Conservation (phyloP, 345 rosid species). For the Hevea brasiliensis region DNA sequence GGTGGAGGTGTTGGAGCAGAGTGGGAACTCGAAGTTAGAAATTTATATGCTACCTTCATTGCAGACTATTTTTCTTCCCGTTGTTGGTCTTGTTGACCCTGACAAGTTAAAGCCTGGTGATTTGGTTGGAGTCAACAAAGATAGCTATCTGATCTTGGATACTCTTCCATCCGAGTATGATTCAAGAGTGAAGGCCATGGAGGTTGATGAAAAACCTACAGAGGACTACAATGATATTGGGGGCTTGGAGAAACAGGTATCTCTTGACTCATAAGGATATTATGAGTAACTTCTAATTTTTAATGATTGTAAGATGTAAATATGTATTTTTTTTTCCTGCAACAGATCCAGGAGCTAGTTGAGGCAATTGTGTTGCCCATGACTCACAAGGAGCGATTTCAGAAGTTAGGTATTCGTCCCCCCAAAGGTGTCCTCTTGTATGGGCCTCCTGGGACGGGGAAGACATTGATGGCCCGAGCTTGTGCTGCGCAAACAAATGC, state of each 20-base stretch:
- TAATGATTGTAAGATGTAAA: neutral
- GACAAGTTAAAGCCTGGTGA: constrained; percentile 97
- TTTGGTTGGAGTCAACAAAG: constrained; percentile 97
- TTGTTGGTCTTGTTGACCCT: constrained; percentile 97
- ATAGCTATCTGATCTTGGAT: constrained; percentile 91
- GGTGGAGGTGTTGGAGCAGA: neutral
- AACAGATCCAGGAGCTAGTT: constrained; percentile 96
- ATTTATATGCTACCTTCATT: constrained; percentile 14
- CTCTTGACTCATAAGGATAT: neutral
- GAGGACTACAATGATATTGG: constrained; percentile 99
- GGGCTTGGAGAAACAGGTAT: constrained; percentile 94
- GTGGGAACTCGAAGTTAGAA: neutral
- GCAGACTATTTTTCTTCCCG: constrained; percentile 97
- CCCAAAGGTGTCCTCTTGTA: constrained; percentile 97
- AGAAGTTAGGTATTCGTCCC: constrained; percentile 92
- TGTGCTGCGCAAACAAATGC: constrained; percentile 99
- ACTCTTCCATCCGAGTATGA: constrained; percentile 97
- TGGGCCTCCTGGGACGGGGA: constrained; percentile 99
- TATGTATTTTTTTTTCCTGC: neutral
- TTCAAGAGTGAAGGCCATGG: constrained; percentile 98
- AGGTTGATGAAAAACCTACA: constrained; percentile 97
- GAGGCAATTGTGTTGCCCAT: constrained; percentile 98
- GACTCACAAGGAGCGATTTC: constrained; percentile 95
- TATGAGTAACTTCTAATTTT: neutral
- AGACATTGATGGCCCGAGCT: constrained; percentile 98